These are phyloP conservation scores for Persicaria maculosa DNA, from an alignment of 148 eudicot species.

Conservation along the genomic window DNA sequence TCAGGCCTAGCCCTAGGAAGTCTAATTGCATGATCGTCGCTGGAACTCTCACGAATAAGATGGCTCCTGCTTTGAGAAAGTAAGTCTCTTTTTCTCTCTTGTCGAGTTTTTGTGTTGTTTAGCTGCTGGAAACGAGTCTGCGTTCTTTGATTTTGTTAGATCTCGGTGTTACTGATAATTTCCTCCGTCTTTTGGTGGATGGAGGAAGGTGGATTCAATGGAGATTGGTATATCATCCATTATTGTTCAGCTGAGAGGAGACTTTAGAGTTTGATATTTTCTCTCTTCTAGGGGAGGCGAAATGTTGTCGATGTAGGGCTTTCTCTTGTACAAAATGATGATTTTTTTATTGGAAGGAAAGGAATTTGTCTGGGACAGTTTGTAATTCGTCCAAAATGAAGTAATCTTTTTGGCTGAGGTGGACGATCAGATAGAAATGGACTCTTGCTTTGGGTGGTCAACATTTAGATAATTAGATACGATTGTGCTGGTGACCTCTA, in stretches of 20 bases:
- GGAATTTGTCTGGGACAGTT: neutral
- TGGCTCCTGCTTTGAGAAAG: conserved; percentile 91
- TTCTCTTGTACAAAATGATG: neutral
- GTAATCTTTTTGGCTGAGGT: neutral
- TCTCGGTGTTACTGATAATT: neutral
- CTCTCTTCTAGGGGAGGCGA: neutral
- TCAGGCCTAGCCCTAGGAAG: conserved; percentile 89
- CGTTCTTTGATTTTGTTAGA: neutral
- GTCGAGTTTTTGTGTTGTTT: neutral
- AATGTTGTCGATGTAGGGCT: neutral
- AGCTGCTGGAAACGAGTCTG: neutral
- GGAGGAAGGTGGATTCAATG: neutral
- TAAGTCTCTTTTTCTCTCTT: conserved; percentile 15
- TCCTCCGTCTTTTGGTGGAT: neutral
- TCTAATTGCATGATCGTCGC: conserved; percentile 97
- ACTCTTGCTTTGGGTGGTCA: neutral
- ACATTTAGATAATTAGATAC: neutral
- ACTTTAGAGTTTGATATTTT: conserved; percentile 1
- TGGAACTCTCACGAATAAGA: conserved; percentile 82
- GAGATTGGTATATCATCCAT: neutral
- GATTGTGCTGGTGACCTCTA: neutral
- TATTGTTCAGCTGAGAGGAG: neutral
- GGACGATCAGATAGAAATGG: neutral
- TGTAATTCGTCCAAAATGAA: neutral
- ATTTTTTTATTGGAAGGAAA: neutral